phyloP scores from a whole-genome alignment of 192 early-diverging fungal species.

The Entomortierella lignicola region DNA sequence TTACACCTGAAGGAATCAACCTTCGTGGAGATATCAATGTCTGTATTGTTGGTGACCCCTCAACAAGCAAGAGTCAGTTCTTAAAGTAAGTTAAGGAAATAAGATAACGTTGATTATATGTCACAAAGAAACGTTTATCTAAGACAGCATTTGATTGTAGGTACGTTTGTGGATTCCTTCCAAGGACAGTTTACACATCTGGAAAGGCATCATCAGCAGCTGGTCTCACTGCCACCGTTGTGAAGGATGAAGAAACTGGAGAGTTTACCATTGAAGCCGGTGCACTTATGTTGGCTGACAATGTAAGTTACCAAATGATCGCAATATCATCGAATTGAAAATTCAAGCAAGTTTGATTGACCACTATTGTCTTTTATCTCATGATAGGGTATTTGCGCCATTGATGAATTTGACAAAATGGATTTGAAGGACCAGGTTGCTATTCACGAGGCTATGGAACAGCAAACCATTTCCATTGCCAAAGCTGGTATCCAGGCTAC shows the following conservation, averaged over 20 bases:
- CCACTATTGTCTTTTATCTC: slow-evolving; percentile 8
- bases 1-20: slow-evolving; percentile 91
- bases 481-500: slow-evolving; percentile 97
- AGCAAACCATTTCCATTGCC: slow-evolving; percentile 97
- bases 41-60: slow-evolving; percentile 96
- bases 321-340: neutral
- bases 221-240: slow-evolving; percentile 94
- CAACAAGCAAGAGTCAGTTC: slow-evolving; percentile 95
- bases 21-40: slow-evolving; percentile 98
- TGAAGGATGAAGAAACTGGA: slow-evolving; percentile 97
- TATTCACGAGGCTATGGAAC: slow-evolving; percentile 99
- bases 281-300: slow-evolving; percentile 97
- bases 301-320: slow-evolving; percentile 61
- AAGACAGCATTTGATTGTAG: slow-evolving; percentile 56
- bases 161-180: slow-evolving; percentile 90
- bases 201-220: slow-evolving; percentile 96
- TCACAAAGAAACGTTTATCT: too few species aligned
- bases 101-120: neutral
- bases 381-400: slow-evolving; percentile 91
- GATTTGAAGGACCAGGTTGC: slow-evolving; percentile 96
- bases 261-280: slow-evolving; percentile 98
- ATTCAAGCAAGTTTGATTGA: neutral
- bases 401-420: slow-evolving; percentile 99
- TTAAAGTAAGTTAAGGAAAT: slow-evolving; percentile 70
- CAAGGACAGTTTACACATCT: slow-evolving; percentile 94